Percentiles rank a stretch among this genome's conserved stretches.
Conservation (phyloP, 2,329 filamentous ascomycete genomes). For the Coniella vitis region DNA sequence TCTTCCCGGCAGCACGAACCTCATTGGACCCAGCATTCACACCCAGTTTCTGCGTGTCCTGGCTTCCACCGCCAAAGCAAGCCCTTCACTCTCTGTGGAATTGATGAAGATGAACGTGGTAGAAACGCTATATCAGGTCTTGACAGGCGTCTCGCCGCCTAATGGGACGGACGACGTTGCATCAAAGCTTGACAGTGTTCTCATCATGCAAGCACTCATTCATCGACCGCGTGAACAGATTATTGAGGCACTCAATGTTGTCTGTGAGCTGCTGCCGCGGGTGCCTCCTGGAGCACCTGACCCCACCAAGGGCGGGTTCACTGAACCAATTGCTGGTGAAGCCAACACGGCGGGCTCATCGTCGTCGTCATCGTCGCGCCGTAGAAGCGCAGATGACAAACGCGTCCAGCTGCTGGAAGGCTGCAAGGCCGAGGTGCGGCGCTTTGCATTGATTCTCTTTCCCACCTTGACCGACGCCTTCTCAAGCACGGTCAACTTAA, state of each 20-base stretch:
- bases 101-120: slow-evolving; percentile 95
- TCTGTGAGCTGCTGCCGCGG: slow-evolving; percentile 85
- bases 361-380: slow-evolving; percentile 33
- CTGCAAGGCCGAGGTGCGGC: slow-evolving; percentile 82
- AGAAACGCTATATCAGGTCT: slow-evolving; percentile 93
- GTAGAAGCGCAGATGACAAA: slow-evolving; percentile 65
- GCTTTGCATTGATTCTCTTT: slow-evolving; percentile 87
- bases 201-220: slow-evolving; percentile 98
- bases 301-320: slow-evolving; percentile 34
- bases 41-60: slow-evolving; percentile 92
- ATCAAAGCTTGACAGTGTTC: slow-evolving; percentile 86
- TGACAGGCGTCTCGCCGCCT: slow-evolving; percentile 91
- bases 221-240: slow-evolving; percentile 94
- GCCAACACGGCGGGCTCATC: slow-evolving; percentile 27
- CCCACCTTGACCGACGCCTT: slow-evolving; percentile 95
- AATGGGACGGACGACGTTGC: slow-evolving; percentile 68
- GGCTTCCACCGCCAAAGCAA: slow-evolving; percentile 83
- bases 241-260: slow-evolving; percentile 93
- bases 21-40: slow-evolving; percentile 90
- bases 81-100: slow-evolving; percentile 78
- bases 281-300: slow-evolving; percentile 50
- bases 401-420: slow-evolving; percentile 71
- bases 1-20: slow-evolving; percentile 87
- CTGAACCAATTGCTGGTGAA: slow-evolving; percentile 35
- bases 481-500: slow-evolving; percentile 93